Evolutionary conservation across 768 basidiomycete genomes (phyloP).

Genomic region (Lanmaoa pseudosensibilis): DNA sequence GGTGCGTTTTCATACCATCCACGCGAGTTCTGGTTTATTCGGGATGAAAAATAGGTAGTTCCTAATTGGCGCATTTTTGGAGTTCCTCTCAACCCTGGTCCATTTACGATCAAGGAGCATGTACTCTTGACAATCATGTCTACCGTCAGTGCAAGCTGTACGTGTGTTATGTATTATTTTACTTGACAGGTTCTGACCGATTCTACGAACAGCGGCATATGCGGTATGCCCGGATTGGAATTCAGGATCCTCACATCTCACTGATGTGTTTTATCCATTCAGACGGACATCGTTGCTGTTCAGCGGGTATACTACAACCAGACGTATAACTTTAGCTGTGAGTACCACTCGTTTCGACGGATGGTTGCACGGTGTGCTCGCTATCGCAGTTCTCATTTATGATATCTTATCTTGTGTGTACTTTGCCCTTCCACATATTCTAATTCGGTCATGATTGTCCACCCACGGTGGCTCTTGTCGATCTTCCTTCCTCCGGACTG

Average conservation of each 20-base stretch:
- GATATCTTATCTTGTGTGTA: neutral
- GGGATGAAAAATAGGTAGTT: constrained; percentile 34
- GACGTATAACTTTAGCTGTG: constrained; percentile 49
- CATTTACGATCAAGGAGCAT: constrained; percentile 73
- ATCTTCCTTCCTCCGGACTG: neutral
- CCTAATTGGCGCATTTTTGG: constrained; percentile 58
- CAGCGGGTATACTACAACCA: constrained; percentile 70
- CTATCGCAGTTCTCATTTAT: neutral
- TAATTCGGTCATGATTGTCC: neutral
- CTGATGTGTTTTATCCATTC: neutral
- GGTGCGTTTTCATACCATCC: constrained; percentile 13
- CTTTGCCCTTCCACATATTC: neutral
- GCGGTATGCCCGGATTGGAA: constrained; percentile 30
- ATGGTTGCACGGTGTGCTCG: neutral
- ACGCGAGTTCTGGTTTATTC: neutral
- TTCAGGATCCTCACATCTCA: neutral
- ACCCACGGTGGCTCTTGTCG: neutral
- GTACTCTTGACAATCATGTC: constrained; percentile 72
- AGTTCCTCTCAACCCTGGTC: constrained; percentile 68
- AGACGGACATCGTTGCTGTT: constrained; percentile 72
- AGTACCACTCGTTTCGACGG: constrained; percentile 14
- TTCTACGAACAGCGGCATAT: constrained; percentile 41
- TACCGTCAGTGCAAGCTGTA: constrained; percentile 39
- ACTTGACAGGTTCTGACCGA: neutral
- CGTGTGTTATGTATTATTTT: constrained; percentile 1